Percentiles rank a stretch among this genome's conserved stretches.
Conservation (phyloP, 1,139 yeast species). For the Torulaspora pretoriensis region DNA sequence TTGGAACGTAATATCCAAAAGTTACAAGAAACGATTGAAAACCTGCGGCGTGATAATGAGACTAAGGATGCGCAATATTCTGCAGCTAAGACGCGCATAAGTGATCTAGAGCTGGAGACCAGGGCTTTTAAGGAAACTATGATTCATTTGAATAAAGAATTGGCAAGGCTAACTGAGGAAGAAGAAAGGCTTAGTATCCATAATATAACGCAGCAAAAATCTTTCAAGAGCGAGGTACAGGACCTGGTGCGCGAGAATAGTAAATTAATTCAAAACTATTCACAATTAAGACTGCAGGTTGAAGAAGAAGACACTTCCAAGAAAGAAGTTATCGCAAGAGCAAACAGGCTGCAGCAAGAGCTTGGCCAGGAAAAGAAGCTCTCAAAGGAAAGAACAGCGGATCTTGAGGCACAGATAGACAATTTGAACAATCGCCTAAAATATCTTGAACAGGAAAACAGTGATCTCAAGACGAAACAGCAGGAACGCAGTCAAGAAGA, state of each 20-base stretch:
- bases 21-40: constrained; percentile 10
- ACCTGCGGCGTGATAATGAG: constrained; percentile 8
- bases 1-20: constrained; percentile 13
- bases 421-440: constrained; percentile 48
- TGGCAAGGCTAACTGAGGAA: constrained; percentile 28
- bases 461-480: constrained; percentile 2
- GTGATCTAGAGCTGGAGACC: constrained; percentile 27
- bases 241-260: constrained; percentile 36
- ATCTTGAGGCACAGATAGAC: constrained; percentile 43
- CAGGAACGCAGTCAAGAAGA: constrained; percentile 23
- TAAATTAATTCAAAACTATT: constrained; percentile 8
- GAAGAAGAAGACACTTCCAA: constrained; percentile 39
- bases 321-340: constrained; percentile 48
- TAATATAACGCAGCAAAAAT: constrained; percentile 32
- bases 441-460: constrained; percentile 2
- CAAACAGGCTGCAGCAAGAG: constrained; percentile 55
- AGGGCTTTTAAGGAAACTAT: constrained; percentile 33
- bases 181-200: constrained; percentile 22
- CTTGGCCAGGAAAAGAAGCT: constrained; percentile 50
- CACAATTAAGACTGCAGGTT: constrained; percentile 10
- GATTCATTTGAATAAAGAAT: constrained; percentile 25
- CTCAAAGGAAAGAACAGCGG: constrained; percentile 49
- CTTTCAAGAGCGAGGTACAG: constrained; percentile 27
- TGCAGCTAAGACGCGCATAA: constrained; percentile 8
- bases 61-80: constrained; percentile 7